A percentile compares a stretch with the other conserved stretches of the same genome.
Conservation (phyloP, 1,284 basidiomycete genomes). For the Phaffia rhodozyma region DNA sequence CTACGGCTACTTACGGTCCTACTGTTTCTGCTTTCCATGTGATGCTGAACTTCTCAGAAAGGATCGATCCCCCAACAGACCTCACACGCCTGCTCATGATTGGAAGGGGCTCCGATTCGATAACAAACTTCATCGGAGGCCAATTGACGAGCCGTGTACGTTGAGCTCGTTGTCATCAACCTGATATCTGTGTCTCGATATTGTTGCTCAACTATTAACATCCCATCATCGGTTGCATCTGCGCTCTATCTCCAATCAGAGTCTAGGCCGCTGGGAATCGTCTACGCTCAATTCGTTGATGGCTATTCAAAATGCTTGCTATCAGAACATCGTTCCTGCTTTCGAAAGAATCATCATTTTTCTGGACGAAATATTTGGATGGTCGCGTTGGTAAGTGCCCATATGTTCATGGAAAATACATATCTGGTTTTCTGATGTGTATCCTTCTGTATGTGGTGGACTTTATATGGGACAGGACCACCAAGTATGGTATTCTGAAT, state of each 20-base stretch:
- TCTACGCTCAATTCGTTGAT: conserved; percentile 1
- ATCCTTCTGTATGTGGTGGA: neutral
- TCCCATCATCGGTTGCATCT: neutral
- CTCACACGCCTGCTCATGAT: conserved; percentile 10
- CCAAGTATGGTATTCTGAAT: neutral
- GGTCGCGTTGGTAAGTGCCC: conserved; percentile 9
- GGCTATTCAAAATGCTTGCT: conserved; percentile 9
- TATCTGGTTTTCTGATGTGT: neutral
- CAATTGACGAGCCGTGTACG: conserved; percentile 8
- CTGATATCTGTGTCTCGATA: neutral
- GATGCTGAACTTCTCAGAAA: neutral
- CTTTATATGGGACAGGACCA: neutral
- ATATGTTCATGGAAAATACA: too few species aligned
- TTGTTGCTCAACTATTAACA: neutral
- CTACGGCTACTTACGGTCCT: neutral
- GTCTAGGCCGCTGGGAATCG: conserved; percentile 5
- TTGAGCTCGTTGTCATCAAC: too few species aligned
- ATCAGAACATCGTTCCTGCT: conserved; percentile 2
- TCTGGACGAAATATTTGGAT: conserved; percentile 9
- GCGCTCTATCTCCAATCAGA: neutral
- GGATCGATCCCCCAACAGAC: neutral
- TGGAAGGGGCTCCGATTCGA: conserved; percentile 3
- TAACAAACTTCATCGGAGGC: conserved; percentile 10
- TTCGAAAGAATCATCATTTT: conserved; percentile 8
- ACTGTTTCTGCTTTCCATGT: too few species aligned